A percentile compares a stretch with the other conserved stretches of the same genome.
phyloP scores from a whole-genome alignment of 2,329 filamentous ascomycete genomes.

The Pestalotiopsis sp. region DNA sequence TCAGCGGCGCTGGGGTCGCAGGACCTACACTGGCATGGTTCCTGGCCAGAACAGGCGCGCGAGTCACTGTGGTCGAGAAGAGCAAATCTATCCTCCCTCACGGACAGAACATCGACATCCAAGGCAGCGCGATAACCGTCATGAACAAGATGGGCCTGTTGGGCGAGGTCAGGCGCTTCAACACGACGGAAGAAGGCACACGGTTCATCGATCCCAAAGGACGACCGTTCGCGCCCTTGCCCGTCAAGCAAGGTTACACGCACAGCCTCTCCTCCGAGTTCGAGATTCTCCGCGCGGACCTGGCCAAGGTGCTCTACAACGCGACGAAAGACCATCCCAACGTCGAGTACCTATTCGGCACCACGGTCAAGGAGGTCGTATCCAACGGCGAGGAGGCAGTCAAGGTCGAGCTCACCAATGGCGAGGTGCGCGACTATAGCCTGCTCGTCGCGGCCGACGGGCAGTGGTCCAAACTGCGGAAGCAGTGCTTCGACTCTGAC shows the following conservation, averaged over 20 bases:
- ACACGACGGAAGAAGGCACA: conserved; percentile 6
- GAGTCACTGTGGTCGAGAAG: conserved; percentile 5
- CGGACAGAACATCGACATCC: conserved; percentile 6
- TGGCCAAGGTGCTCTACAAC: conserved; percentile 47
- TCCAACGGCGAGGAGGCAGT: conserved; percentile 17
- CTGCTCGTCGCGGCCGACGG: conserved; percentile 60
- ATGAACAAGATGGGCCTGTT: conserved; percentile 12
- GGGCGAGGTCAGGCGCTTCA: neutral
- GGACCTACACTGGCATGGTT: conserved; percentile 11
- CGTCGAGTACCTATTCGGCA: conserved; percentile 33
- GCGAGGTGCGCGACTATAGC: conserved; percentile 46
- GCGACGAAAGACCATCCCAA: conserved; percentile 22
- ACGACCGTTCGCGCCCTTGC: neutral
- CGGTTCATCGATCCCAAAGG: conserved; percentile 4
- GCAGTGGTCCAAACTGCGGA: conserved; percentile 50
- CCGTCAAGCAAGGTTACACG: conserved; percentile 8
- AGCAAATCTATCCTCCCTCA: neutral
- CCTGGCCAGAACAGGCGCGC: neutral
- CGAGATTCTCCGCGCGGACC: conserved; percentile 58
- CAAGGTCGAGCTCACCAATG: conserved; percentile 41
- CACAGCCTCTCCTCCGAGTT: conserved; percentile 49
- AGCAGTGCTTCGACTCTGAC: conserved; percentile 37
- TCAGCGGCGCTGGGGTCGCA: conserved; percentile 9
- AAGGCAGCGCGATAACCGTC: neutral
- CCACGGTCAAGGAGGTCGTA: conserved; percentile 23